These are phyloP conservation scores for Eucalyptus tenuipes DNA, from an alignment of 345 rosid genomes.

Conservation along the genomic window DNA sequence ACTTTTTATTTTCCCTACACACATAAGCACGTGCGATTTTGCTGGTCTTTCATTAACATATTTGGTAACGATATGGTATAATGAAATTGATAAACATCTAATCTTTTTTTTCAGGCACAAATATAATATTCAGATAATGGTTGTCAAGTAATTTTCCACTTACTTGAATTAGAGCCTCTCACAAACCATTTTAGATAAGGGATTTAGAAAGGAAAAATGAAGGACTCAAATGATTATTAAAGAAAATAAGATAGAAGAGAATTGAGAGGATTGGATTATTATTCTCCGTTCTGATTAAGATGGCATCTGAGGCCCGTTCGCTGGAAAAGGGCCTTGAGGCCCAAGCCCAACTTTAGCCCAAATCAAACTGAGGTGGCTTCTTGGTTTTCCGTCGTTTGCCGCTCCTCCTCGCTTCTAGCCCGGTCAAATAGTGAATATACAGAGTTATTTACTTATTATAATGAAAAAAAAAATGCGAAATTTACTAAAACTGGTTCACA, in stretches of 20 bases:
- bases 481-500: not conserved
- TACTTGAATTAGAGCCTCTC: not conserved
- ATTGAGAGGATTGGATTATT: not conserved
- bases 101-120: not conserved
- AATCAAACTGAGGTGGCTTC: not conserved
- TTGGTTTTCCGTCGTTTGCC: not conserved
- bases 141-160: not conserved
- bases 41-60: not conserved
- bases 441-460: not conserved
- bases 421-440: not conserved
- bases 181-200: not conserved
- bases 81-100: not conserved
- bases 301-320: not conserved
- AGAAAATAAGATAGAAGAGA: not conserved
- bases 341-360: not conserved
- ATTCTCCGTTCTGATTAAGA: not conserved
- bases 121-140: not conserved
- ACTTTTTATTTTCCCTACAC: not conserved
- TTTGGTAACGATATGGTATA: rapidly evolving
- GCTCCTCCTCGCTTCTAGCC: not conserved
- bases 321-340: not conserved
- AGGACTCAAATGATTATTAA: not conserved
- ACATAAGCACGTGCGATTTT: not conserved
- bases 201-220: not conserved
- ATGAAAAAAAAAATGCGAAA: not conserved